Evolutionary conservation across 139 green algal genomes (phyloP).

Genomic region (Chlorella sp.): DNA sequence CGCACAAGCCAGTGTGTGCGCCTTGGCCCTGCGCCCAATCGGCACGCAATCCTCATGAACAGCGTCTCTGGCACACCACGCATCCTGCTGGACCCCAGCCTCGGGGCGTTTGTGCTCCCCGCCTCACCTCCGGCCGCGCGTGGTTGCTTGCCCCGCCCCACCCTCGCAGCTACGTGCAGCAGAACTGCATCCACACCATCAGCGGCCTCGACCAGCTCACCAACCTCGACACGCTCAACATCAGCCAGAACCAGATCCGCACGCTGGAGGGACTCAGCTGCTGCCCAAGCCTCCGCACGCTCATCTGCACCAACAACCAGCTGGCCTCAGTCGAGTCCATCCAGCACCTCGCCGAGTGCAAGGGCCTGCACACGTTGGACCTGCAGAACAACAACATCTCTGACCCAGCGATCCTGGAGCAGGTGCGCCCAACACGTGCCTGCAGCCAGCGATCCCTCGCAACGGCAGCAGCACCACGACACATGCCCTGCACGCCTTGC

Average conservation of each 20-base stretch:
- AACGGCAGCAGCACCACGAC: too few species aligned
- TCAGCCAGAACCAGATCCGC: slow-evolving; percentile 71
- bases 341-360: slow-evolving; percentile 34
- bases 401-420: slow-evolving; percentile 45
- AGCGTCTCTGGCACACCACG: too few species aligned
- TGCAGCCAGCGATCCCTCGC: too few species aligned
- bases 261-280: slow-evolving; percentile 46
- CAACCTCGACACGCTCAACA: slow-evolving; percentile 72
- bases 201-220: slow-evolving; percentile 44
- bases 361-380: slow-evolving; percentile 58
- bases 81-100: background rate
- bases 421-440: too few species aligned
- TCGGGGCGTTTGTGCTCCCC: background rate
- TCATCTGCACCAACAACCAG: slow-evolving; percentile 62
- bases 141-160: background rate
- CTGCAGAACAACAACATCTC: slow-evolving; percentile 72
- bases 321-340: slow-evolving; percentile 43
- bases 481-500: too few species aligned
- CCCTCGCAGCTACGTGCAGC: slow-evolving; percentile 72
- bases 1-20: too few species aligned
- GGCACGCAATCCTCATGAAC: too few species aligned
- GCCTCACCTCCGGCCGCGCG: too few species aligned
- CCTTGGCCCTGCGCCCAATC: too few species aligned
- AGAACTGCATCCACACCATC: slow-evolving; percentile 62
- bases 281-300: slow-evolving; percentile 46